Percentiles rank a stretch among this genome's conserved stretches.
Conservation (phyloP, 176 grass and related monocot species). For the Ensete ventricosum region DNA sequence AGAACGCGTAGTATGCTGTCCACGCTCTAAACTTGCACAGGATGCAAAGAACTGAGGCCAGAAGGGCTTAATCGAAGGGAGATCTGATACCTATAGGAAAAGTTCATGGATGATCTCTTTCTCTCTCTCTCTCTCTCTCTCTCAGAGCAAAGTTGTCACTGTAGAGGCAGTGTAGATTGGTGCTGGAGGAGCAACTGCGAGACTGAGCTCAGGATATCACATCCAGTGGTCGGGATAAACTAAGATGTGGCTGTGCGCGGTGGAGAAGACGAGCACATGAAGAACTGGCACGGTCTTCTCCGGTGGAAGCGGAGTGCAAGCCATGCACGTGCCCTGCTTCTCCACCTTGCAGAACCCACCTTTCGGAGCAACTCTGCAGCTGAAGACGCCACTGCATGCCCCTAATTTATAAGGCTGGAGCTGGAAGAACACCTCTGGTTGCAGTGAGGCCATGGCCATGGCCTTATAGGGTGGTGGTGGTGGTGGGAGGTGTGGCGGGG, state of each 20-base stretch:
- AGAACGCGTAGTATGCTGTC: too few relatives aligned
- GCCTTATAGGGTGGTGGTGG: too few relatives aligned
- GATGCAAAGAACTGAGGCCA: too few relatives aligned
- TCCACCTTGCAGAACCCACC: not conserved
- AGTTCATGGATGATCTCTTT: too few relatives aligned
- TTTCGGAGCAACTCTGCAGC: not conserved
- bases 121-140: too few relatives aligned
- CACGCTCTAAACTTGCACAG: too few relatives aligned
- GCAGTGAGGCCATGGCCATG: too few relatives aligned
- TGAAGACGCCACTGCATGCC: not conserved
- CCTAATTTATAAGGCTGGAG: not conserved
- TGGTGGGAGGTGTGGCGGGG: too few relatives aligned
- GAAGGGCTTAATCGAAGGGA: too few relatives aligned
- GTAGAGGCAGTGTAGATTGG: not conserved
- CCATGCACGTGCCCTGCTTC: not conserved
- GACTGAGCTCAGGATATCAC: not conserved
- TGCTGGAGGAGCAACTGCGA: not conserved
- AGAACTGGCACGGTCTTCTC: not conserved
- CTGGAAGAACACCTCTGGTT: not conserved
- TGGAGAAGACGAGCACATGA: constrained; percentile 9
- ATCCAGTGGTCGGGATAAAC: not conserved
- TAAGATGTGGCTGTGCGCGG: constrained; percentile 8
- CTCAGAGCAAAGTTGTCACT: too few relatives aligned
- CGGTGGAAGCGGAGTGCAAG: not conserved
- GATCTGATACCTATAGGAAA: too few relatives aligned